Conservation (phyloP, 2,329 filamentous ascomycete genomes). For the Leptoxyphium fumago region DNA sequence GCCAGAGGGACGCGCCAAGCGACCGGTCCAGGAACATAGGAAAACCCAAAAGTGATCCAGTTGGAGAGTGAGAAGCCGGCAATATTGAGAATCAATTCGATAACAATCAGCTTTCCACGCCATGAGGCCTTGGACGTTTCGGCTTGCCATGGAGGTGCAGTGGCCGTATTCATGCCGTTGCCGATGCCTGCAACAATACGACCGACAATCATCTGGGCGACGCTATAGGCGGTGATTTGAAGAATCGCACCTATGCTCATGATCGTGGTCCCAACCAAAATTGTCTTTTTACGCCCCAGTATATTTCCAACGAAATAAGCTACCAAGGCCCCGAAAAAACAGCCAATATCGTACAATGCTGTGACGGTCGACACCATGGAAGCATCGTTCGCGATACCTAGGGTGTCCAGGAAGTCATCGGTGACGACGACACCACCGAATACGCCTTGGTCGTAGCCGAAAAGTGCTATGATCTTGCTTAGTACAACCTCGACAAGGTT, state of each 20-base stretch:
- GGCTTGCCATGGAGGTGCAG: conserved; percentile 36
- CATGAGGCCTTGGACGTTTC: conserved; percentile 33
- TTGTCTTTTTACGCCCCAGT: conserved; percentile 33
- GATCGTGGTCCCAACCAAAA: conserved; percentile 33
- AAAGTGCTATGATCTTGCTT: conserved; percentile 25
- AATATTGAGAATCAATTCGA: conserved; percentile 35
- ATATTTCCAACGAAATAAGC: conserved; percentile 35
- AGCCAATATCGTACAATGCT: conserved; percentile 45
- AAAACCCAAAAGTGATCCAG: conserved; percentile 39
- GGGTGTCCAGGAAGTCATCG: conserved; percentile 35
- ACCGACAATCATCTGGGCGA: conserved; percentile 34
- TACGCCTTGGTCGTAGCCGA: conserved; percentile 34
- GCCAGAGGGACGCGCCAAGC: conserved; percentile 34
- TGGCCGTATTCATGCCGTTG: conserved; percentile 37
- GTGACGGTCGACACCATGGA: conserved; percentile 26
- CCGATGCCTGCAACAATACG: conserved; percentile 33
- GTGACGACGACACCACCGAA: conserved; percentile 43
- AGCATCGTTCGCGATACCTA: conserved; percentile 27
- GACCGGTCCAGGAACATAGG: conserved; percentile 26
- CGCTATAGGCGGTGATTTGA: conserved; percentile 28
- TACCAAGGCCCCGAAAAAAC: conserved; percentile 41
- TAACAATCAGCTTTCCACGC: conserved; percentile 22
- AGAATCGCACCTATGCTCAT: conserved; percentile 36
- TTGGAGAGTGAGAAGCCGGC: conserved; percentile 35
- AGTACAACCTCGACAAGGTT: conserved; percentile 4